Base-by-base conservation (phyloP, 768 basidiomycete genomes). In the Pulveroboletus sp. region DNA sequence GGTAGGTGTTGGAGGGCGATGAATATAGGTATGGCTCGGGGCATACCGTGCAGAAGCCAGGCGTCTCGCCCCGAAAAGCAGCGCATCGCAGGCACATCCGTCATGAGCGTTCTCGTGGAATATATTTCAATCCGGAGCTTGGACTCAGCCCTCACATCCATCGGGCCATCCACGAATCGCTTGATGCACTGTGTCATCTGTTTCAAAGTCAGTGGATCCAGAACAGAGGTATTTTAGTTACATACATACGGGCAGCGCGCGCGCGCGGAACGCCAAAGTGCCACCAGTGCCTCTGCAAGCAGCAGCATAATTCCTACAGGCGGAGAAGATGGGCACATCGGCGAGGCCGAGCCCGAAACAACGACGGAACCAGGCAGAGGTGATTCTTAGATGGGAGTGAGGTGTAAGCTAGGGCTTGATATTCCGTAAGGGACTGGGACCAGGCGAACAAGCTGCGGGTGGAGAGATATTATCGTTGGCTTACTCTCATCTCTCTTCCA, bases 181-280 rank as follows among this genome's bases (percentile, higher is more conserved):
- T 31, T 30, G 40, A 47, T 43, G 35, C 50, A 51, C 35, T 32
- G 29, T 1, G 40, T 22, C 10, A 46, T 41, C 50, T 42, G 39
- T 40, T 14, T 10, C 31, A 29, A 12, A 31, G 39, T 40, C 39
- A 23, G 23, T 23, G 10, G 9, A 23, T 24, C 24, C 13, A 11
- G 1, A n/a, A 26, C n/a, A n/a, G 23, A 8, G 24, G 16, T 16
- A 24, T 22, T 40, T n/a, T 9, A n/a, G 24, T n/a, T 16, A 16
- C 16, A 4, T 24, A 30, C 24, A 23, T 52, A 47, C 45, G 16
- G 27, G 11, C 10, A 30, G 40, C 14, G 40, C 40, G 22, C 42
- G 51, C 24, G 35, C 53, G 7, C 31, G 49, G 10, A 54, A 12
- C 14, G 53, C 45, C 14, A 54, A 47, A 39, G 45, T 47, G 5